These are phyloP conservation scores for Carex pumila DNA, from an alignment of 176 grass and related monocot species.

Conservation along the genomic window DNA sequence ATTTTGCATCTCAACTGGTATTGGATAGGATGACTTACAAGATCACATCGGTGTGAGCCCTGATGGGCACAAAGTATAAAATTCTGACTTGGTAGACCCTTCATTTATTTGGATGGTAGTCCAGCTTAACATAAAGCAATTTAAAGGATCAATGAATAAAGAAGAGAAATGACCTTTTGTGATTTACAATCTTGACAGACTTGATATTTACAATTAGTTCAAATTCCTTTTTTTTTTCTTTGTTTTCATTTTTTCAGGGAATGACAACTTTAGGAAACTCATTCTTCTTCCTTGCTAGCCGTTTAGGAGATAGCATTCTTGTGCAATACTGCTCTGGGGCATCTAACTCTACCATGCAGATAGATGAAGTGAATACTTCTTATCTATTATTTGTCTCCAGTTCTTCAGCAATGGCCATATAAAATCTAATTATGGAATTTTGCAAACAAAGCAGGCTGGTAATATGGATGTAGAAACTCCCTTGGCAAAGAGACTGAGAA, in stretches of 20 bases:
- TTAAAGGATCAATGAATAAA: not conserved
- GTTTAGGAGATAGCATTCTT: constrained; percentile 92
- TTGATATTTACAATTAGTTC: not conserved
- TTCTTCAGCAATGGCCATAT: not conserved
- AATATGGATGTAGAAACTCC: constrained; percentile 61
- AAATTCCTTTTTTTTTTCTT: not conserved
- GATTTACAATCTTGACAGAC: not conserved
- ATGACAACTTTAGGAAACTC: constrained; percentile 72
- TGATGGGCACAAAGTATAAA: not conserved
- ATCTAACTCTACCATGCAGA: constrained; percentile 34
- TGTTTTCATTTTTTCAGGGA: constrained; percentile 38
- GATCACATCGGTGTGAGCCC: not conserved
- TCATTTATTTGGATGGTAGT: not conserved
- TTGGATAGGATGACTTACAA: not conserved
- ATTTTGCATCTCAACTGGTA: not conserved
- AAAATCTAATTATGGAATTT: not conserved
- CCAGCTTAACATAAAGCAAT: not conserved
- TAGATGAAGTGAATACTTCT: constrained; percentile 53
- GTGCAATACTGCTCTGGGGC: constrained; percentile 71
- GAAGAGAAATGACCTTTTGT: not conserved
- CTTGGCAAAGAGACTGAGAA: constrained; percentile 66
- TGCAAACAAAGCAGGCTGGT: constrained; percentile 30
- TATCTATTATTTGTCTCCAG: not conserved
- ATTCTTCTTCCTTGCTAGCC: constrained; percentile 92
- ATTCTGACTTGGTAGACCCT: not conserved